These are phyloP conservation scores for Eimeria acervulina DNA, from an alignment of 169 alveolate genomes.

Conservation along the genomic window DNA sequence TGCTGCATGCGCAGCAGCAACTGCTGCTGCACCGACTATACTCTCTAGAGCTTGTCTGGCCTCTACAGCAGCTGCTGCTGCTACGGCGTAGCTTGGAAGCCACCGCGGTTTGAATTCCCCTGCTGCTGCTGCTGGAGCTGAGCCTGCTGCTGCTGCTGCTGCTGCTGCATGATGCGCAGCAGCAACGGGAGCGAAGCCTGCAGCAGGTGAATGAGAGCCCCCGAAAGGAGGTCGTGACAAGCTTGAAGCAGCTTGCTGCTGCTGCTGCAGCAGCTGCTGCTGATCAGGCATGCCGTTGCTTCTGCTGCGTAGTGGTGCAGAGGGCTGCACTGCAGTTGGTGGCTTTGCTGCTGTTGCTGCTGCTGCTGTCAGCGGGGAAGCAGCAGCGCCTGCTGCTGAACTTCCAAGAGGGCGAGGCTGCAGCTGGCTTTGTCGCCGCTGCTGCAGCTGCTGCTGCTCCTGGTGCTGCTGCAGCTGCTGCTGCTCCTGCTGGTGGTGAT, in stretches of 20 bases:
- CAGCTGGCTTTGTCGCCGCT: slow-evolving; percentile 14
- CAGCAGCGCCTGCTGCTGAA: slow-evolving; percentile 18
- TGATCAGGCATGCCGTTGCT: neutral
- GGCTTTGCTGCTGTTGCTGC: slow-evolving; percentile 44
- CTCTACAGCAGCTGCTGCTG: slow-evolving; percentile 22
- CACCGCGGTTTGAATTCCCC: neutral
- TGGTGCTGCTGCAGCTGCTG: slow-evolving; percentile 7
- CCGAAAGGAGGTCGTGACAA: neutral
- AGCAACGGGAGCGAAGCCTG: slow-evolving; percentile 18
- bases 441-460: slow-evolving; percentile 33
- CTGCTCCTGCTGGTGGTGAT: neutral
- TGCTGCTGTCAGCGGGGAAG: slow-evolving; percentile 19
- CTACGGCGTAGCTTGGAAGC: neutral
- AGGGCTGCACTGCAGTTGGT: neutral
- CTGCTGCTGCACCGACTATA: slow-evolving; percentile 36
- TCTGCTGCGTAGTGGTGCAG: neutral
- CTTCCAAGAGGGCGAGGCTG: neutral
- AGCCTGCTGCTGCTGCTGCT: neutral
- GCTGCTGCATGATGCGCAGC: neutral
- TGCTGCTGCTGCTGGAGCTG: slow-evolving; percentile 43
- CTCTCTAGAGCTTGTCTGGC: neutral
- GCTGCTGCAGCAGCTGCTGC: neutral
- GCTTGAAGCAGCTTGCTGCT: neutral
- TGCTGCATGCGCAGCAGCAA: slow-evolving; percentile 24
- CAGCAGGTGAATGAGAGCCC: neutral